phyloP scores from a whole-genome alignment of 2,329 filamentous ascomycete species.

The Penicillium olsonii region DNA sequence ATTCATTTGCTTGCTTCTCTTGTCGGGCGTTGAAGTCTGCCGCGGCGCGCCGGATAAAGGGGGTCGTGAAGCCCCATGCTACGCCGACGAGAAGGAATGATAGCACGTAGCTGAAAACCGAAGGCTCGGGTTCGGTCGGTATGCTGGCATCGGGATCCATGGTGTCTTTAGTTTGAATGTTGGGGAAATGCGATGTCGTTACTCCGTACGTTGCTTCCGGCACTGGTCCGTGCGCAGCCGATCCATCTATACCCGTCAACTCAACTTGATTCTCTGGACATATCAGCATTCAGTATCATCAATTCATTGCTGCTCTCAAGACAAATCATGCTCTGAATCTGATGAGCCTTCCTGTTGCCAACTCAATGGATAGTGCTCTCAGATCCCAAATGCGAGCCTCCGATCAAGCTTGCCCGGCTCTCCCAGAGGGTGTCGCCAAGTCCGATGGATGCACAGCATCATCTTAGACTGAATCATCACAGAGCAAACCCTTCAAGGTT shows the following conservation, averaged over 20 bases:
- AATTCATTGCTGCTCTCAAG: too few relatives aligned
- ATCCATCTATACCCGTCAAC: too few relatives aligned
- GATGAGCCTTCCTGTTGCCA: too few relatives aligned
- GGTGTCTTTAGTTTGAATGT: not conserved
- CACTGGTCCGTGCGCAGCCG: conserved; percentile 10
- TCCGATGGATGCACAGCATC: conserved; percentile 8
- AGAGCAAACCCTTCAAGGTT: too few relatives aligned
- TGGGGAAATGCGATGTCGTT: not conserved
- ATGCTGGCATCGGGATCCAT: conserved; percentile 38
- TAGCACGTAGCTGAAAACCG: conserved; percentile 74
- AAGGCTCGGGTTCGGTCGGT: conserved; percentile 30
- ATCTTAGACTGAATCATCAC: conserved; percentile 6
- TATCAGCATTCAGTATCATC: too few relatives aligned
- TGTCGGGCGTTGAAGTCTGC: conserved; percentile 67
- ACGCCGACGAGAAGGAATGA: conserved; percentile 89
- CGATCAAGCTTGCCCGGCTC: conserved; percentile 8
- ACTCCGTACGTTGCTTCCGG: too few relatives aligned
- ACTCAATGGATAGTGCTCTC: too few relatives aligned
- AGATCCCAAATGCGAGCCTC: conserved; percentile 6
- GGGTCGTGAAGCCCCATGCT: conserved; percentile 90
- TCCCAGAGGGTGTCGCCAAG: conserved; percentile 8
- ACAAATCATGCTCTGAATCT: too few relatives aligned
- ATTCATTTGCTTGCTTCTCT: conserved; percentile 24
- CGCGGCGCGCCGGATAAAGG: conserved; percentile 87
- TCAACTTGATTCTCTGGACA: too few relatives aligned